phyloP scores from a whole-genome alignment of 768 basidiomycete species.

The Hydnum rufescens region DNA sequence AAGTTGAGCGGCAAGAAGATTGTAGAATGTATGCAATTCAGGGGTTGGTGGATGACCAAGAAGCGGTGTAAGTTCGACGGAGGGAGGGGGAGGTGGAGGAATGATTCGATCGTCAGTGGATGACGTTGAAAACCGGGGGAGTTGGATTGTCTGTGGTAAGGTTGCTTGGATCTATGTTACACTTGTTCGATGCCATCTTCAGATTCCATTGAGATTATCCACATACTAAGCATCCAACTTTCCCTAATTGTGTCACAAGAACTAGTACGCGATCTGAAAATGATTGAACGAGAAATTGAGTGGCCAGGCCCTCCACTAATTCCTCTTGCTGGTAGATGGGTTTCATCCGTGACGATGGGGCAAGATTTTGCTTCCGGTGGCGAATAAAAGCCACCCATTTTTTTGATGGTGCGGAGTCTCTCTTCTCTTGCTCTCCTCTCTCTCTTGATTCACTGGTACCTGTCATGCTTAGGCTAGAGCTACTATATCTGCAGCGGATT shows the following conservation, averaged over 20 bases:
- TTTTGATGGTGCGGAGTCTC: not conserved
- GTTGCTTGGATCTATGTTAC: conserved; percentile 56
- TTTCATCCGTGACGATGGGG: not conserved
- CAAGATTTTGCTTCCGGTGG: not conserved
- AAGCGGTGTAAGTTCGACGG: conserved; percentile 56
- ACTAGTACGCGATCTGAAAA: conserved; percentile 69
- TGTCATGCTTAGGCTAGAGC: not conserved
- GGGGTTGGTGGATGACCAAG: conserved; percentile 55
- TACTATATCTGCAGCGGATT: conserved; percentile 55
- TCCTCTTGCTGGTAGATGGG: not conserved
- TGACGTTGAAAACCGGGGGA: conserved; percentile 19
- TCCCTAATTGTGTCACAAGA: conserved; percentile 78
- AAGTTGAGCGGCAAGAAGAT: conserved; percentile 69
- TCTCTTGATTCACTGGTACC: not conserved
- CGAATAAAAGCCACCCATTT: not conserved
- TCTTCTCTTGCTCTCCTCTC: not conserved
- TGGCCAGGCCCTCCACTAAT: conserved; percentile 32
- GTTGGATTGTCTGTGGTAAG: conserved; percentile 40
- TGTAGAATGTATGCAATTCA: conserved; percentile 49
- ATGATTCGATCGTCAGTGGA: conserved; percentile 19
- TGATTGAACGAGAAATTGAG: conserved; percentile 57
- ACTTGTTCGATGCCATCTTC: conserved; percentile 9
- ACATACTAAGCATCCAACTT: conserved; percentile 73
- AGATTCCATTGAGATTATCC: not conserved
- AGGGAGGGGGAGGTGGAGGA: conserved; percentile 44